Base-by-base conservation (phyloP, 2,329 filamentous ascomycete genomes). In the Macrophomina pseudophaseolina region DNA sequence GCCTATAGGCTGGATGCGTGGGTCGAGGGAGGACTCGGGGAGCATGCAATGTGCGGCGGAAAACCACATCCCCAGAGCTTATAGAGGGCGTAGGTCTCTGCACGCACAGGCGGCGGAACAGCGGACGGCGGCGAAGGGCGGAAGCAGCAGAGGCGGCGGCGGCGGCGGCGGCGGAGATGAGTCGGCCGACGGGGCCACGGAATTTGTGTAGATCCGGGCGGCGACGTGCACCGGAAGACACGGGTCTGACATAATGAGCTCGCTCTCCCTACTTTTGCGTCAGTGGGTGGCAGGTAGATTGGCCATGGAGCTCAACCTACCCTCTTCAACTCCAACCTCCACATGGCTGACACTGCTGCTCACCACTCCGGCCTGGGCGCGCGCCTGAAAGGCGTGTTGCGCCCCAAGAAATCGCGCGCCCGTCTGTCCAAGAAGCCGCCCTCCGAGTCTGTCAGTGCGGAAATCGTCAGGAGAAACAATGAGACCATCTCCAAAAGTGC, bases 181-280 rank as follows among this genome's bases (percentile, higher is more conserved):
- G 58, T 62, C 58, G 58, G 58, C 58, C 30, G 40, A 48, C 30
- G 40, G 42, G 56, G 42, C 35, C 11, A 38, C 52, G 52, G 52
- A 54, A 23, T 54, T 54, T 54, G 52, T 54, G 58, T 49, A 62
- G 42, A 48, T 62, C 58, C 58, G 58, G 23, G 58, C 35, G 16
- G 42, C 58, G 18, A 49, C 14, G 56, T 33, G 56, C 56, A 28
- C 56, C 56, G 56, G 56, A 60, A 48, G 35, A 28, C 56, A 46
- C 56, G 56, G 58, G 63, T 44, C 42, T 65, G 63, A 65, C 63
- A 65, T 65, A 65, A 65, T 65, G 54, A 65, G 40, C 46, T 32
- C 28, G 62, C 52, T 48, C 63, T 56, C 51, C 63, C 51, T 65
- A 56, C 62, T 16, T 32, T 23, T 30, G 49, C 52, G 30, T 33